A percentile compares a stretch with the other conserved stretches of the same genome.
Evolutionary conservation across 805 yeast species (phyloP).

Genomic region (Sugiyamaella floridensis): DNA sequence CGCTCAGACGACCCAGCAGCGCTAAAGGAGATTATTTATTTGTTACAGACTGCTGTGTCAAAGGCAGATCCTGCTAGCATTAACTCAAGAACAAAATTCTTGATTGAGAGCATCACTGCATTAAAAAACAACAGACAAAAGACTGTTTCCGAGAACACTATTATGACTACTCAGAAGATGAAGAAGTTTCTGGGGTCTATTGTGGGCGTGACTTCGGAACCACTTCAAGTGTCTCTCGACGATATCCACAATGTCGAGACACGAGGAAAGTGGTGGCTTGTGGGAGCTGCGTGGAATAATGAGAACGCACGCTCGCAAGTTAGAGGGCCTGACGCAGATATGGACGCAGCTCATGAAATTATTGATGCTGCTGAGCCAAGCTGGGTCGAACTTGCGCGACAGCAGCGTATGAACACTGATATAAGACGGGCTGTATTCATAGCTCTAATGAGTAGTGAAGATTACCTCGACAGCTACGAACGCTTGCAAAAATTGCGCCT

Average conservation of each 20-base stretch:
- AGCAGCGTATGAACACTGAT: conserved; percentile 93
- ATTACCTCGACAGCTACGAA: conserved; percentile 78
- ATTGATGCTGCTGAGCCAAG: conserved; percentile 70
- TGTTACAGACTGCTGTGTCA: conserved; percentile 44
- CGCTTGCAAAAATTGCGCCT: conserved; percentile 73
- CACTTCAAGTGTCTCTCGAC: conserved; percentile 73
- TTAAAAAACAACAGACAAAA: conserved; percentile 80
- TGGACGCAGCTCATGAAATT: conserved; percentile 48
- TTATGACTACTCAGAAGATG: conserved; percentile 48
- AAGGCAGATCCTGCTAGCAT: conserved; percentile 32
- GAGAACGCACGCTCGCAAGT: conserved; percentile 16
- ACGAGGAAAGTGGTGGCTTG: conserved; percentile 98
- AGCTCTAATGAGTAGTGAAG: conserved; percentile 92
- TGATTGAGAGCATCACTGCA: conserved; percentile 78
- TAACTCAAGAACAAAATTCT: conserved; percentile 66
- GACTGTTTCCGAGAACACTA: conserved; percentile 46
- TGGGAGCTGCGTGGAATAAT: conserved; percentile 97
- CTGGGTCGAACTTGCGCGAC: conserved; percentile 79
- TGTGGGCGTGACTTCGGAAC: conserved; percentile 47
- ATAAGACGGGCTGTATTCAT: conserved; percentile 89
- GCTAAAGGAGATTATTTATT: conserved; percentile 65
- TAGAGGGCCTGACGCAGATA: conserved; percentile 32
- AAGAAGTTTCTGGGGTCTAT: conserved; percentile 57
- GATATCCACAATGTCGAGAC: conserved; percentile 74
- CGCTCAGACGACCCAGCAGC: conserved; percentile 87